Base-by-base conservation (phyloP, 2,329 filamentous ascomycete genomes). In the Hymenoscyphus infarciens region DNA sequence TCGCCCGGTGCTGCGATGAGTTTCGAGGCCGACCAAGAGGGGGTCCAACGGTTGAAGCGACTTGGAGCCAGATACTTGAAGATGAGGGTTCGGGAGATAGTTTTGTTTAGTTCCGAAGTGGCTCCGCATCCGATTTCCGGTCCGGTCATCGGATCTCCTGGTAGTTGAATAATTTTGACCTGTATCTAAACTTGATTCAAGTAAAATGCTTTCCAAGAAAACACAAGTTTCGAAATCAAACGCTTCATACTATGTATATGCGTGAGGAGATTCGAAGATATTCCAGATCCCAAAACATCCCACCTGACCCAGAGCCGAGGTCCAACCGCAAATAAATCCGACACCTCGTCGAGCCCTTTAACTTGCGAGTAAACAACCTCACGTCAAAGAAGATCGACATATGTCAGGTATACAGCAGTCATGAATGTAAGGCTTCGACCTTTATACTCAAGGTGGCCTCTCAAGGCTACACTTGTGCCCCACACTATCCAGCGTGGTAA, bases 1-100 rank as follows among this genome's bases (percentile, higher is more conserved):
- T 75, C 77, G 27, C 78, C 81, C 0, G 78, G 75, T 55, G 78
- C 79, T 0, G 69, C 80, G n/a, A 56, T 82, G 13, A 67, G 63
- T 45, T 59, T 69, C 11, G 29, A 42, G 8, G 27, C 38, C n/a
- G 16, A n/a, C 29, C 25, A 33, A 25, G 33, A 55, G 31, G 42
- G 25, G n/a, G 45, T 22, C 8, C 31, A n/a, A 8, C 19, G 25
- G 13, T 11, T 71, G 39, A 42, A 63, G 59, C 69, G 70, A 58
- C 62, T 75, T 53, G 72, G 74, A 2, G 61, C 68, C 7, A 70
- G 68, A 19, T 76, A 75, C 68, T 61, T 80, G 54, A 76, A 74
- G 64, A 66, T 80, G 8, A 73, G 69, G 15, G 72, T 81, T 16
- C 72, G 79, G 35, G 68, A 71, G 49, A 74, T n/a, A n/a, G n/a